phyloP scores from a whole-genome alignment of 2,329 filamentous ascomycete genomes.

The Conoideocrella luteorostrata region DNA sequence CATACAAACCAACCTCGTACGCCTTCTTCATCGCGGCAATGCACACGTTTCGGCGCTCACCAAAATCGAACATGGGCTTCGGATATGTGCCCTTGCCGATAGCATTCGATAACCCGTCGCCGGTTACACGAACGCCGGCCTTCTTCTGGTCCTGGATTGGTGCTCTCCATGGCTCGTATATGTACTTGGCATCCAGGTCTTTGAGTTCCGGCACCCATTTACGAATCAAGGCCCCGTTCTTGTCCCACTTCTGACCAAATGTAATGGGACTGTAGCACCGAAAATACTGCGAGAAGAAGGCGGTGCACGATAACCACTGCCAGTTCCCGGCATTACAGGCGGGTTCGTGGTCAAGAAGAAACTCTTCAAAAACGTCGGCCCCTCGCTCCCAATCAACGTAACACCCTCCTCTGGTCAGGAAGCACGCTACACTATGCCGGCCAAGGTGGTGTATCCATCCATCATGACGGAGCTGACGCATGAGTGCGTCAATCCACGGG shows the following conservation, averaged over 20 bases:
- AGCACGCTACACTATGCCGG: slow-evolving; percentile 71
- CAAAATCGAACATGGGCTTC: slow-evolving; percentile 73
- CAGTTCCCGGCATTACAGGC: slow-evolving; percentile 71
- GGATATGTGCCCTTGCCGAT: slow-evolving; percentile 53
- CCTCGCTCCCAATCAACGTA: slow-evolving; percentile 76
- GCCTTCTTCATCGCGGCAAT: slow-evolving; percentile 64
- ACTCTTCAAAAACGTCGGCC: slow-evolving; percentile 71
- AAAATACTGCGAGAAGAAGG: slow-evolving; percentile 68
- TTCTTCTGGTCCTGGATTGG: slow-evolving; percentile 61
- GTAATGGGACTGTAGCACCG: slow-evolving; percentile 64
- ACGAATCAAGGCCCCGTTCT: slow-evolving; percentile 56
- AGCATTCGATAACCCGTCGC: slow-evolving; percentile 40
- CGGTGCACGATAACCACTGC: slow-evolving; percentile 72
- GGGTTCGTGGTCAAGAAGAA: slow-evolving; percentile 67
- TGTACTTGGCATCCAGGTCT: slow-evolving; percentile 58
- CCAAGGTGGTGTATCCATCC: slow-evolving; percentile 79
- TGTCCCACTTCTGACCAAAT: slow-evolving; percentile 72
- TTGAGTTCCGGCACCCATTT: slow-evolving; percentile 62
- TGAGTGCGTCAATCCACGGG: slow-evolving; percentile 74
- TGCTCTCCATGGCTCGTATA: slow-evolving; percentile 76
- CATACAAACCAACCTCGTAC: slow-evolving; percentile 58
- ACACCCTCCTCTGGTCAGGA: slow-evolving; percentile 72
- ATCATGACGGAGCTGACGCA: slow-evolving; percentile 65
- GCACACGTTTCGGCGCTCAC: slow-evolving; percentile 54
- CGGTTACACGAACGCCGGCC: slow-evolving; percentile 57